phyloP scores from a whole-genome alignment of 1,284 basidiomycete species.

The Ganoderma lingzhi region DNA sequence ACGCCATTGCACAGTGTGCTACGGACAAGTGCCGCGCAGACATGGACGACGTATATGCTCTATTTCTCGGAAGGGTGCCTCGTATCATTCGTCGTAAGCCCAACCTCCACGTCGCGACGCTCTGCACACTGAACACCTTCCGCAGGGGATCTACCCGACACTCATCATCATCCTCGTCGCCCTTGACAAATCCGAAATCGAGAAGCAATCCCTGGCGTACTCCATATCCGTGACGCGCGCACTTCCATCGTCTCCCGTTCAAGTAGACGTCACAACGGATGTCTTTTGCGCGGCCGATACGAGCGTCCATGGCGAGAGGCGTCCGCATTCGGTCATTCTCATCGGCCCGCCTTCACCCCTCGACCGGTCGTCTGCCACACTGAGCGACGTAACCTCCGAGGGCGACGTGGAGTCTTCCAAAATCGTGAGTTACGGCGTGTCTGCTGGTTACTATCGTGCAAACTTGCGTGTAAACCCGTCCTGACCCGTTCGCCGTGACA shows the following conservation, averaged over 20 bases:
- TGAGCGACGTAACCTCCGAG: too few relatives aligned
- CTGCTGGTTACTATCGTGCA: too few relatives aligned
- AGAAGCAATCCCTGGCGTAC: neutral
- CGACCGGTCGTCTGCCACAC: too few relatives aligned
- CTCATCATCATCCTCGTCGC: slow-evolving; percentile 20
- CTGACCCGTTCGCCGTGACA: too few relatives aligned
- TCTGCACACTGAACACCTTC: neutral
- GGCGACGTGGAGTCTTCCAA: too few relatives aligned
- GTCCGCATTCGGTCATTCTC: neutral
- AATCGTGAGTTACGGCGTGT: too few relatives aligned
- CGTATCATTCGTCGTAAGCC: slow-evolving; percentile 1
- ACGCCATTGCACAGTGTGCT: too few relatives aligned
- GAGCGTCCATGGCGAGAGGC: too few relatives aligned
- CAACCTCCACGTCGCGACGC: neutral
- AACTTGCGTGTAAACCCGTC: too few relatives aligned
- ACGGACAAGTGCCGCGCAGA: neutral
- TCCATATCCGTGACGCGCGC: neutral
- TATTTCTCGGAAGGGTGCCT: neutral
- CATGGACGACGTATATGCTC: neutral
- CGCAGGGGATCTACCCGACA: slow-evolving; percentile 8
- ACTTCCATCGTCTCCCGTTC: neutral
- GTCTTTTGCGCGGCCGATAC: neutral
- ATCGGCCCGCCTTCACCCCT: too few relatives aligned
- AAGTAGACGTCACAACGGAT: neutral
- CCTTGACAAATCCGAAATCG: slow-evolving; percentile 7